Evolutionary conservation across 2,329 filamentous ascomycete genomes (phyloP).

Genomic region (Ophiostoma montium): DNA sequence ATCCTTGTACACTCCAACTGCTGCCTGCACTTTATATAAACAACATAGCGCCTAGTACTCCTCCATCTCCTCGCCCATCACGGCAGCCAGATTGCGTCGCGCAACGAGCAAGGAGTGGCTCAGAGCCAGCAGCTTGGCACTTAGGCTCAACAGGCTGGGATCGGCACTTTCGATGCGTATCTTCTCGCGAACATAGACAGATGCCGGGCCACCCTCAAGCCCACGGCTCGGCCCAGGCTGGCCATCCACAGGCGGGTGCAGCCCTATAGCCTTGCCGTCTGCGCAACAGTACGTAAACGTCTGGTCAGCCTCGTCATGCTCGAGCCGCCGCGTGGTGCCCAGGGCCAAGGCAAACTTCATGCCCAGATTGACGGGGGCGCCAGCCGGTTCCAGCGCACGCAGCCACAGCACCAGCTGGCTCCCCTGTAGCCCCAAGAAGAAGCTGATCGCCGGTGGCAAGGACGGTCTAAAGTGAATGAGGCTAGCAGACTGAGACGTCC

Average conservation of each 20-base stretch:
- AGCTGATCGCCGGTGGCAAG: slow-evolving; percentile 46
- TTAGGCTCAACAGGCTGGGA: slow-evolving; percentile 68
- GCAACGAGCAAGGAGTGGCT: slow-evolving; percentile 58
- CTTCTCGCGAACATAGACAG: slow-evolving; percentile 82
- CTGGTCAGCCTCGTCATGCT: slow-evolving; percentile 69
- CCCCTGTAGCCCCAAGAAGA: slow-evolving; percentile 58
- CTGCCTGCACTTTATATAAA: neutral
- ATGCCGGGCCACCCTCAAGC: slow-evolving; percentile 34
- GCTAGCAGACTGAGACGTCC: slow-evolving; percentile 31
- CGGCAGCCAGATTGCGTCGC: slow-evolving; percentile 56
- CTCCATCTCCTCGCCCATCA: slow-evolving; percentile 51
- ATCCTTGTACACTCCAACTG: neutral
- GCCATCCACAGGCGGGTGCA: slow-evolving; percentile 4
- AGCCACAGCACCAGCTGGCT: slow-evolving; percentile 55
- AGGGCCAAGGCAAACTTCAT: slow-evolving; percentile 59
- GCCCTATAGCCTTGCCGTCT: slow-evolving; percentile 9
- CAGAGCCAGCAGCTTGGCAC: slow-evolving; percentile 69
- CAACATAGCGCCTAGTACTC: neutral
- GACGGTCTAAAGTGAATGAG: slow-evolving; percentile 25
- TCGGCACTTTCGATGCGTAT: slow-evolving; percentile 80
- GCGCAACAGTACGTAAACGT: slow-evolving; percentile 49
- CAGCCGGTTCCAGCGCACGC: slow-evolving; percentile 54
- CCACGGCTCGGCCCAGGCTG: neutral
- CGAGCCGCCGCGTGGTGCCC: slow-evolving; percentile 45
- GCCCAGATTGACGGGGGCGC: slow-evolving; percentile 44